Evolutionary conservation across 257 asterid genomes (phyloP).

Genomic region (Plectranthus barbatus): DNA sequence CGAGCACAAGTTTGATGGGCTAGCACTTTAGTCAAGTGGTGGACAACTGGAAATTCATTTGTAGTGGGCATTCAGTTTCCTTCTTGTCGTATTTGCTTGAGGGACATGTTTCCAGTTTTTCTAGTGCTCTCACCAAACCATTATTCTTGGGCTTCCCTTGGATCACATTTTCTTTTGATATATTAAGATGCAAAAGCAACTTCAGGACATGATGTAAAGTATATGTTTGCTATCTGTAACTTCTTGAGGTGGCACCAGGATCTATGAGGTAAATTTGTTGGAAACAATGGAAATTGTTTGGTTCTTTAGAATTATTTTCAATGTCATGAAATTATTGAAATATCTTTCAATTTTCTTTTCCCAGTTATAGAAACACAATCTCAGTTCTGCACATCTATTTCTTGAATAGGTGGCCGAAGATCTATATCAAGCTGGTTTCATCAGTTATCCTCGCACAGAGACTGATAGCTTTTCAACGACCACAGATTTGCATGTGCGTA

Average conservation of each 20-base stretch:
- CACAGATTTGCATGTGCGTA: conserved; percentile 67
- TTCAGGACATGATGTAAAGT: background rate
- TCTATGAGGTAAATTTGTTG: conserved; percentile 4
- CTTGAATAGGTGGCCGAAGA: conserved; percentile 86
- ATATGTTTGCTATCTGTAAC: conserved; percentile 1
- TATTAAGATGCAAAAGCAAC: background rate
- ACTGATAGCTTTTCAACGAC: conserved; percentile 75
- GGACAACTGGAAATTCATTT: conserved; percentile 8
- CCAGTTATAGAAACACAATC: background rate
- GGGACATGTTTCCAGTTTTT: background rate
- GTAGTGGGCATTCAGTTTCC: background rate
- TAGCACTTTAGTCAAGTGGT: background rate
- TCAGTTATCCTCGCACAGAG: conserved; percentile 99
- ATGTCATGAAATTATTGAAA: background rate
- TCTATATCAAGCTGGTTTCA: conserved; percentile 90
- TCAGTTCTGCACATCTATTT: conserved; percentile 3
- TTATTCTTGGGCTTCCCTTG: no score
- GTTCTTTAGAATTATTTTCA: conserved; percentile 3
- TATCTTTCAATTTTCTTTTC: background rate
- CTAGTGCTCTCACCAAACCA: background rate
- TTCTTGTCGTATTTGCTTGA: background rate
- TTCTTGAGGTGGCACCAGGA: background rate
- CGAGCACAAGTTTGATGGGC: background rate
- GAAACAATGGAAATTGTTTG: background rate
- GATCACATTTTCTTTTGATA: background rate